Evolutionary conservation across 2,329 filamentous ascomycete genomes (phyloP), one percentile per base, ranked within the genome.

Genomic region (Cadophora sp.): DNA sequence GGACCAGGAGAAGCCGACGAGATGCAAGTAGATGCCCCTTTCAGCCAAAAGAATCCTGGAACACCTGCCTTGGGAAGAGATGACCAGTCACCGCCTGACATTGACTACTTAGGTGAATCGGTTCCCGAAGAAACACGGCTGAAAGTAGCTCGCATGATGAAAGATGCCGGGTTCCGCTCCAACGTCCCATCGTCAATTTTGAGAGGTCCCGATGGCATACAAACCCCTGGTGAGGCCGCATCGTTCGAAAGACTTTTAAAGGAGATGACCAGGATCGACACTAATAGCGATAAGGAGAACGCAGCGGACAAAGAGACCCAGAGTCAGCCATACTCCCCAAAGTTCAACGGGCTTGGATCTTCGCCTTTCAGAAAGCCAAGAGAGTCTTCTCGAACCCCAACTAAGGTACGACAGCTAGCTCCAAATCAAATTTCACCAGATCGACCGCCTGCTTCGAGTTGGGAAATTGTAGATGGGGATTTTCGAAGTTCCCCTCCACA

Each of bases 91-190:
- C 9, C 24, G 26, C 31, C 40, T 48, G 46, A 56, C 26, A 67
- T 80, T 71, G 74, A 79, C 72, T 73, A 63, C n/a, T 29, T 65
- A 31, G 29, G 58, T 14, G 72, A 73, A 29, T 69, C 69, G 16
- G 65, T 74, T 11, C 74, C 74, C 5, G 71, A 73, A 19, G 71
- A 72, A 29, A 69, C 71, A 9, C 79, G 70, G 24, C 77, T 79
- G 51, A 79, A 83, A 27, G 83, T 84, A 48, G 80, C 79, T 58
- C 73, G 79, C 51, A 76, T 85, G 59, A 85, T 85, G 50, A 80
- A 78, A 60, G 81, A 85, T 59, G 83, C 82, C 16, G 83, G 83
- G 4, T 85, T 84, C 73, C 78, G 82, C 43, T 82, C 82, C 26
- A 79, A 79, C 22, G 72, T 85, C 53, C 79, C 82, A 61, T 81